These are phyloP conservation scores for Mycena vulgaris DNA, from an alignment of 768 basidiomycete genomes.

Conservation along the genomic window DNA sequence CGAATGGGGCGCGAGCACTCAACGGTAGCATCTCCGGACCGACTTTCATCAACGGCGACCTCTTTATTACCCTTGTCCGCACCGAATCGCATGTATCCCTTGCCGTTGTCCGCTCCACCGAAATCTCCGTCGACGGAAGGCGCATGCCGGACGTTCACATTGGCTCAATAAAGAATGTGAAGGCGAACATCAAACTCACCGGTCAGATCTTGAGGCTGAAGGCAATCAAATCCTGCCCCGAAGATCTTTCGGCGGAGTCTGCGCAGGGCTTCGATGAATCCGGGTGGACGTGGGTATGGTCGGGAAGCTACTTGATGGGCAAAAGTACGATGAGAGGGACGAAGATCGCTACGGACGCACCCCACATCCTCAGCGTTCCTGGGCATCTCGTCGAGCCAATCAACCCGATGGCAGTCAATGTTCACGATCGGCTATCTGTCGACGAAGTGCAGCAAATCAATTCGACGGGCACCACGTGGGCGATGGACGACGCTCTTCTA, in stretches of 20 bases:
- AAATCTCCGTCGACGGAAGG: not conserved
- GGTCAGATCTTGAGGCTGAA: not conserved
- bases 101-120: not conserved
- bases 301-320: not conserved
- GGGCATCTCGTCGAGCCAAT: not conserved
- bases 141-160: not conserved
- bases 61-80: not conserved
- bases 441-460: not conserved
- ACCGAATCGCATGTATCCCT: not conserved
- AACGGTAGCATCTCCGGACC: not conserved
- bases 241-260: not conserved
- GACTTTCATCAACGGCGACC: conserved; percentile 1
- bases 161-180: not conserved
- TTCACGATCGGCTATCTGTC: not conserved
- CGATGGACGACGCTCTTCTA: not conserved
- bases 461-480: conserved; percentile 15
- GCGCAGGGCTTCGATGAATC: not conserved
- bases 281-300: not conserved
- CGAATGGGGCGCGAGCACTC: not conserved
- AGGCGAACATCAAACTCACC: conserved; percentile 4
- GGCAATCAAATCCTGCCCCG: not conserved
- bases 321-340: conserved; percentile 1
- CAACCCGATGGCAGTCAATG: not conserved
- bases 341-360: not conserved
- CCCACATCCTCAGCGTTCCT: not conserved